A percentile compares a stretch with the other conserved stretches of the same genome.
phyloP scores from a whole-genome alignment of 805 yeast genomes.

The Ogataea glucozyma region DNA sequence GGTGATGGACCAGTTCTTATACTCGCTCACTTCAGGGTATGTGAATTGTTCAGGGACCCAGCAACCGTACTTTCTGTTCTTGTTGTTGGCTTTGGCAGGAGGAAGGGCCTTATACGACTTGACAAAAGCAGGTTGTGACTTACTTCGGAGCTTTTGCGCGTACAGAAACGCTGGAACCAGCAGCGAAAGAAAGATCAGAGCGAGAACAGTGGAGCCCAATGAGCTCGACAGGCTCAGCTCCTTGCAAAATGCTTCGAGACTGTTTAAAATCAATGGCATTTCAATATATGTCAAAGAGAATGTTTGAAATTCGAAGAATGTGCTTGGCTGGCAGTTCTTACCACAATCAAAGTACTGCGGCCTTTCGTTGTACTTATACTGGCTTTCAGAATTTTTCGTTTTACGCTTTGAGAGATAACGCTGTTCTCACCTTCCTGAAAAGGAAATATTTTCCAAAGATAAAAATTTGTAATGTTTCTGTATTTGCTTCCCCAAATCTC shows the following conservation, averaged over 20 bases:
- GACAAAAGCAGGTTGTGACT: constrained; percentile 9
- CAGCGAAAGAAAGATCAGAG: neutral
- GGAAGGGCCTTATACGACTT: constrained; percentile 34
- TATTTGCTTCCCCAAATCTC: neutral
- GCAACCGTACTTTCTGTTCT: constrained; percentile 46
- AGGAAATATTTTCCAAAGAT: constrained; percentile 28
- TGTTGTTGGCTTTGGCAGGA: constrained; percentile 42
- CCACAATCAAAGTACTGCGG: neutral
- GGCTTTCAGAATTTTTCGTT: neutral
- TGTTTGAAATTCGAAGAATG: no score
- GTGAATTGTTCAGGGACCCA: constrained; percentile 57
- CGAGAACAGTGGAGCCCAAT: constrained; percentile 8
- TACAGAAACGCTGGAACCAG: constrained; percentile 1
- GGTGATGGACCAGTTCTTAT: constrained; percentile 48
- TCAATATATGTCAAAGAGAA: neutral
- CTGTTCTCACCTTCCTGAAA: constrained; percentile 22
- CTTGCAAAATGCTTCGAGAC: constrained; percentile 11
- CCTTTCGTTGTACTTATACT: constrained; percentile 1
- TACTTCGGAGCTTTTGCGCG: neutral
- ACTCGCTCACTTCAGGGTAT: constrained; percentile 52
- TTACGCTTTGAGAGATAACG: constrained; percentile 10
- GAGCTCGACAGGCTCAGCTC: constrained; percentile 9
- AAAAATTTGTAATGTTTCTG: constrained; percentile 5
- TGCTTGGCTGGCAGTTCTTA: neutral
- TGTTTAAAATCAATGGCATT: constrained; percentile 13